Evolutionary conservation across 2,329 filamentous ascomycete species (phyloP), one percentile per base, ranked within the genome.

Genomic region (Zymoseptoria tritici): DNA sequence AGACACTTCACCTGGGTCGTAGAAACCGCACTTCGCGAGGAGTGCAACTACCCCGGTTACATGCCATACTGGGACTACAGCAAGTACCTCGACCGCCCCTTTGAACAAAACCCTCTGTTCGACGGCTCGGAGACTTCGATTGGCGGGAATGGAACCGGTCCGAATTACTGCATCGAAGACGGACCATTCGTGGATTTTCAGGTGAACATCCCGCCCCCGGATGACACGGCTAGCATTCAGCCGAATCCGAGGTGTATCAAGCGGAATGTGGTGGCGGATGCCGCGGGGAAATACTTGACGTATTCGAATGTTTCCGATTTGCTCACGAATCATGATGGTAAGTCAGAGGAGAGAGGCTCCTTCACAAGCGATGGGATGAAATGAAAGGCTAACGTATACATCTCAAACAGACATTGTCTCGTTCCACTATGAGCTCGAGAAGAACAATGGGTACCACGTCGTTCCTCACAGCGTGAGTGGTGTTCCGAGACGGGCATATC

Each of bases 141-240:
- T 58, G 80, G 83, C 62, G 83, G 82, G 50, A 70, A 72, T 51
- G 70, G 71, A 56, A 58, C 56, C 75, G 60, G 72, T 64, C 24
- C 63, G 80, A 8, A 82, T 49, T 81, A 81, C 2, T 85, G 81
- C 67, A 74, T 85, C 3, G 75, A 68, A 9, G 74, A 72, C 0
- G 81, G 81, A 0, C 81, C 81, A 0, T 81, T 83, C 70, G 76
- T 74, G 62, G 74, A 82, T 65, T 68, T 60, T 60, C 64, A 56
- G 9, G 57, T 70, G 53, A 64, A 70, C 49, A 53, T 51, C 49
- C 49, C 49, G 11, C 49, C 49, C 1, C 19, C 51, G 19, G 51
- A 53, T 22, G 51, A 53, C 1, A 26, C 19, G 9, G 22, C 22
- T 6, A 21, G 51, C 7, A 53, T 26, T 2, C 51, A 22, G 11